phyloP scores from a whole-genome alignment of 2,329 filamentous ascomycete genomes.

The Xylaria sp. region DNA sequence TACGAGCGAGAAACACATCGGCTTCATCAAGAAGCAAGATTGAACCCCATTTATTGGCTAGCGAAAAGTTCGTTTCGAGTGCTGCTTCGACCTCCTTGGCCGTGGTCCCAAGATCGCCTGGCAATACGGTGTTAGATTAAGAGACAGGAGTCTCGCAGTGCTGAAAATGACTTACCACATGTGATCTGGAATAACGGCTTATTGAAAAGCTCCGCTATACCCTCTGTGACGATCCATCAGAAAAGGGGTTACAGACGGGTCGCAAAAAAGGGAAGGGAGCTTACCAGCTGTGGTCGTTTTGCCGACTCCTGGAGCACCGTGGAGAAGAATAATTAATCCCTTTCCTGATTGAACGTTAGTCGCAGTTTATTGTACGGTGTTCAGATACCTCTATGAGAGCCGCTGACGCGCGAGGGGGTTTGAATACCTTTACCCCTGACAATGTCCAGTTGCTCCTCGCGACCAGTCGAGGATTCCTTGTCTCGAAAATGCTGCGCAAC shows the following conservation, averaged over 20 bases:
- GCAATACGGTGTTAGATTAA: neutral
- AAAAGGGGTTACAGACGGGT: too few relatives aligned
- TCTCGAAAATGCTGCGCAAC: conserved; percentile 50
- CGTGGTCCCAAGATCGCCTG: conserved; percentile 51
- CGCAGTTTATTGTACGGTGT: too few relatives aligned
- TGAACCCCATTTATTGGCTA: conserved; percentile 38
- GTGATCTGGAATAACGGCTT: conserved; percentile 41
- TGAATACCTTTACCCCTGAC: conserved; percentile 50
- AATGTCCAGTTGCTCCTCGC: conserved; percentile 46
- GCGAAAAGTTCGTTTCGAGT: conserved; percentile 40
- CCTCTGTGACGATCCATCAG: conserved; percentile 25
- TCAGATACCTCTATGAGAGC: too few relatives aligned
- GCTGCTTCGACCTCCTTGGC: conserved; percentile 46
- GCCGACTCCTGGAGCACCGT: conserved; percentile 39
- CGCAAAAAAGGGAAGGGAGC: neutral
- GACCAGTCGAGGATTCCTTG: conserved; percentile 32
- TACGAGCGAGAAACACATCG: conserved; percentile 38
- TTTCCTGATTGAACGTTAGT: neutral
- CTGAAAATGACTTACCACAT: conserved; percentile 35
- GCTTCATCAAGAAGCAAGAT: conserved; percentile 42
- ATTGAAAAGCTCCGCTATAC: conserved; percentile 37
- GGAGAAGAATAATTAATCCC: conserved; percentile 36
- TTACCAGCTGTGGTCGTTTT: conserved; percentile 40
- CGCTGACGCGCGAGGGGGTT: neutral
- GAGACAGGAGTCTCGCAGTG: neutral